Conservation (phyloP, 371 early-diverging fungal genomes). For the Lichtheimia hyalospora region DNA sequence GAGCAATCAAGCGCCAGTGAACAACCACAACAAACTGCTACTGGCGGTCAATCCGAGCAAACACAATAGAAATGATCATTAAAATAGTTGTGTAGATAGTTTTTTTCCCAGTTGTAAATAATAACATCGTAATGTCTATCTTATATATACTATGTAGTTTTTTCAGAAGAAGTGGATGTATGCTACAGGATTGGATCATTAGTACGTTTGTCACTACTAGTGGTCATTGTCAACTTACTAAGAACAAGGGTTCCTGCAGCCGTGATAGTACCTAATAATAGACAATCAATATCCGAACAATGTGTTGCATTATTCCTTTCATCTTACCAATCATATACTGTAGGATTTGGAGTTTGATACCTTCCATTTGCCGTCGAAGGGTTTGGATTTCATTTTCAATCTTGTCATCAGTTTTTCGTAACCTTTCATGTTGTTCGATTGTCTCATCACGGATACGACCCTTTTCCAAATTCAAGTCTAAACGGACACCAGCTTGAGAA, state of each 20-base stretch:
- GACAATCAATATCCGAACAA: background rate
- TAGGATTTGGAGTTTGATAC: constrained; percentile 84
- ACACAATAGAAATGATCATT: too few species aligned
- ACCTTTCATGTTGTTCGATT: constrained; percentile 76
- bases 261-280: constrained; percentile 69
- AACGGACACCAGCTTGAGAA: constrained; percentile 85
- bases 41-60: too few species aligned
- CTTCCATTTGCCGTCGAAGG: constrained; percentile 83
- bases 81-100: too few species aligned
- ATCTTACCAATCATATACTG: constrained; percentile 79
- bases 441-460: constrained; percentile 87
- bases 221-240: constrained; percentile 34
- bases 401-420: constrained; percentile 82
- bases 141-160: background rate
- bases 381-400: constrained; percentile 87
- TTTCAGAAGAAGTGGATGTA: constrained; percentile 17
- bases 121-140: background rate
- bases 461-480: constrained; percentile 91
- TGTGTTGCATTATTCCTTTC: background rate
- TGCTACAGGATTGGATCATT: constrained; percentile 1
- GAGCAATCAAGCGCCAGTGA: too few species aligned
- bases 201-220: background rate
- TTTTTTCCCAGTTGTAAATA: background rate
- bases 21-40: too few species aligned
- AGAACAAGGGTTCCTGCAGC: constrained; percentile 79